Base-by-base conservation (phyloP, 257 asterid genomes). In the Echium plantagineum region DNA sequence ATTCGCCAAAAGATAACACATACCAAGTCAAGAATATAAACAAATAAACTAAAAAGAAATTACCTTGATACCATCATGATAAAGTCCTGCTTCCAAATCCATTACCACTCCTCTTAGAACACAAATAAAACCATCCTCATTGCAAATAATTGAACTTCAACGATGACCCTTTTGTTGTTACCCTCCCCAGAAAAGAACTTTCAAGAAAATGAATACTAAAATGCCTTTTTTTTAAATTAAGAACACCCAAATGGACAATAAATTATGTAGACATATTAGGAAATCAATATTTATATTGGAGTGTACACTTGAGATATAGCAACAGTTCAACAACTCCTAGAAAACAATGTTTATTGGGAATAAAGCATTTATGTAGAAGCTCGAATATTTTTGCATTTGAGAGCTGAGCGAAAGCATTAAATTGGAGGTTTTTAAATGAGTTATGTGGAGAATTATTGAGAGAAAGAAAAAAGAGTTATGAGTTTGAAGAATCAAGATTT, bases 41-140 rank as follows among this genome's bases (percentile, higher is more conserved):
- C 55, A 21, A 54, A 59, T 30, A 59, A 64, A 63, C 51, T 4
- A n/a, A 55, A 67, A 67, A 68, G 58, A 51, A 63, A 74, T 75
- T 72, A 85, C 96, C 87, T 89, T 85, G 6, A 75, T 72, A 56
- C 35, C 83, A 75, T 89, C 81, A 55, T 75, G 87, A 48, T 55
- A 55, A 69, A 58, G 8, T 79, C 90, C 82, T 56, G 70, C 60
- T 73, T 89, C 95, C 70, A 77, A 89, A 88, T 88, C 96, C 96
- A 85, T 88, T 5, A 59, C 0, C 71, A 54, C 58, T 35, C 69
- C 74, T 65, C 79, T 83, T 72, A 80, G 55, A 62, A 64, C 68
- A 59, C 71, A 65, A 72, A 73, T 59, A 60, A 72, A 65, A 66
- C 59, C 86, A 82, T 81, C 66, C 64, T 70, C 69, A 31, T 54